A percentile compares a stretch with the other conserved stretches of the same genome.
phyloP scores from a whole-genome alignment of 139 green algal genomes.

The Chlamydomonas sp. region DNA sequence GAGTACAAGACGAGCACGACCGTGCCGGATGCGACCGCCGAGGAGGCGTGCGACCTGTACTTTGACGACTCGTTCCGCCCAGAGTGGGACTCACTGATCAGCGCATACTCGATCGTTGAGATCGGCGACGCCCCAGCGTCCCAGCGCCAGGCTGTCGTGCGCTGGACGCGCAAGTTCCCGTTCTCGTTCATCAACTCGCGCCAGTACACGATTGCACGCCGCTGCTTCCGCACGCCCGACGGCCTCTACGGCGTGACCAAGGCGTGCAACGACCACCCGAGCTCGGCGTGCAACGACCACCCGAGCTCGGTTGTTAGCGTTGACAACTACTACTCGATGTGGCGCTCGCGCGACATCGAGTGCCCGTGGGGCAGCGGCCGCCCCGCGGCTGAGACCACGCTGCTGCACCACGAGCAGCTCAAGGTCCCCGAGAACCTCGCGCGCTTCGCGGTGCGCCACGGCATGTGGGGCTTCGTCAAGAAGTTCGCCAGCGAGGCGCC shows the following conservation, averaged over 20 bases:
- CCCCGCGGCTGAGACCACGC: conserved; percentile 64
- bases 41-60: conserved; percentile 85
- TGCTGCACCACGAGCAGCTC: conserved; percentile 87
- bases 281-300: conserved; percentile 5
- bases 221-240: conserved; percentile 43
- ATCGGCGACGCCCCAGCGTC: too few species aligned
- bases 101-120: too few species aligned
- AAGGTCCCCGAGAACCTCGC: conserved; percentile 69
- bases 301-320: conserved; percentile 36
- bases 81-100: conserved; percentile 50
- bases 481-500: conserved; percentile 53
- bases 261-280: conserved; percentile 46
- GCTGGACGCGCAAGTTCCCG: conserved; percentile 81
- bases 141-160: conserved; percentile 78
- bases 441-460: conserved; percentile 58
- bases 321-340: conserved; percentile 58
- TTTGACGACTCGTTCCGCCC: conserved; percentile 65
- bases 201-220: conserved; percentile 78
- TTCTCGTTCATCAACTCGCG: conserved; percentile 79
- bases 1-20: conserved; percentile 85
- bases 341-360: conserved; percentile 50
- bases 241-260: conserved; percentile 68
- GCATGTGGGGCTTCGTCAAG: conserved; percentile 85
- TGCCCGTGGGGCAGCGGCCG: conserved; percentile 53
- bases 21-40: conserved; percentile 52